These are phyloP conservation scores for Suillus placidus DNA, from an alignment of 768 basidiomycete species.

Conservation along the genomic window DNA sequence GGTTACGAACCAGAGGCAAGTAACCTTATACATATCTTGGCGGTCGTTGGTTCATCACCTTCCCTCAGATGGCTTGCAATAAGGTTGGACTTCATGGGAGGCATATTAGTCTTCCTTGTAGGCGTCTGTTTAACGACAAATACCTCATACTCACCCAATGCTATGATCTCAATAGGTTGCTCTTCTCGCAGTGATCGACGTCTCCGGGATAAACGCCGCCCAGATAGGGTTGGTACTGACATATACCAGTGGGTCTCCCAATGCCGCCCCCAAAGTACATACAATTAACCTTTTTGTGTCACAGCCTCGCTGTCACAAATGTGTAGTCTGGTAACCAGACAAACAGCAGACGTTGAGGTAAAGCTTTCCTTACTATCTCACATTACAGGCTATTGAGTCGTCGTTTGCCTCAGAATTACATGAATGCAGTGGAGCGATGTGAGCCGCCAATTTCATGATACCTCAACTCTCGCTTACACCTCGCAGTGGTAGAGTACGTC, in stretches of 20 bases:
- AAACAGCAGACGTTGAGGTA: constrained; percentile 68
- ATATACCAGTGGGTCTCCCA: constrained; percentile 51
- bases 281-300: constrained; percentile 3
- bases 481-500: constrained; percentile 56
- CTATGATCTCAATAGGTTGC: constrained; percentile 49
- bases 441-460: constrained; percentile 12
- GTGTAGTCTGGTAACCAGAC: constrained; percentile 56
- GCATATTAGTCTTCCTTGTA: constrained; percentile 56
- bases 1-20: constrained; percentile 64
- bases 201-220: constrained; percentile 61
- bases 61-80: constrained; percentile 66
- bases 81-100: constrained; percentile 71
- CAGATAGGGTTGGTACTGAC: constrained; percentile 75
- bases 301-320: constrained; percentile 54
- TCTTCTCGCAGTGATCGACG: constrained; percentile 60
- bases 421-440: constrained; percentile 68
- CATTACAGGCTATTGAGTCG: neutral
- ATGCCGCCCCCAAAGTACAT: neutral
- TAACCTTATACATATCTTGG: constrained; percentile 2
- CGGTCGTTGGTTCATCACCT: neutral
- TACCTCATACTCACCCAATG: neutral
- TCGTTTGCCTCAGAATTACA: constrained; percentile 52
- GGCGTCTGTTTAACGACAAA: constrained; percentile 17
- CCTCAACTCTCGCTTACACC: neutral
- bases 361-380: constrained; percentile 11